These are phyloP conservation scores for Cytospora leucostoma DNA, from an alignment of 2,329 filamentous ascomycete genomes.

Conservation along the genomic window DNA sequence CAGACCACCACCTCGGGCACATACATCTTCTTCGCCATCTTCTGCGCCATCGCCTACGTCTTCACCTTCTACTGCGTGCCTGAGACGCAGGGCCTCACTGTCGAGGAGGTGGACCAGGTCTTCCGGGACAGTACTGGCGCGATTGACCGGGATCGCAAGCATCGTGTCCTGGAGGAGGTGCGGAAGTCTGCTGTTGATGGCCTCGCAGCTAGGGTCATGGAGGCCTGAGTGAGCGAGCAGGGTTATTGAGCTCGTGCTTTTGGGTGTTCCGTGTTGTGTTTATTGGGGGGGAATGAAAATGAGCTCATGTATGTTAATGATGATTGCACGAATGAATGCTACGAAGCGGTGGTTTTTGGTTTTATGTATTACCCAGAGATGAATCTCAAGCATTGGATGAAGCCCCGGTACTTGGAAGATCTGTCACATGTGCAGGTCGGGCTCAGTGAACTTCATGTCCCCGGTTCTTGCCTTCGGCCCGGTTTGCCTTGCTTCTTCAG, in stretches of 20 bases:
- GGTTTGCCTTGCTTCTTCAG: too few relatives aligned
- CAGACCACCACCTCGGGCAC: constrained; percentile 13
- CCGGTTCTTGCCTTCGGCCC: too few relatives aligned
- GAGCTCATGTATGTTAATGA: not conserved
- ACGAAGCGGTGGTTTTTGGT: not conserved
- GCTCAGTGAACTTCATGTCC: too few relatives aligned
- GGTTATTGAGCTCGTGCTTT: too few relatives aligned
- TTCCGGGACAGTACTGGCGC: constrained; percentile 38
- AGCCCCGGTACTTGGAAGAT: not conserved
- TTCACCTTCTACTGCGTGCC: constrained; percentile 22
- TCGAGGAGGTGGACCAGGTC: constrained; percentile 24
- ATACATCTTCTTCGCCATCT: constrained; percentile 21
- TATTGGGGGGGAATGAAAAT: too few relatives aligned
- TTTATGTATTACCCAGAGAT: not conserved
- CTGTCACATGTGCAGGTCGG: too few relatives aligned
- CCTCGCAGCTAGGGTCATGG: not conserved
- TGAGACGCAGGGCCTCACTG: constrained; percentile 16
- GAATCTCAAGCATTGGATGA: not conserved
- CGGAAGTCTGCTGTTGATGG: not conserved
- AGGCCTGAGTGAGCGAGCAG: not conserved
- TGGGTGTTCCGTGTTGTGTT: not conserved
- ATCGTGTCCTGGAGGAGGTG: constrained; percentile 13
- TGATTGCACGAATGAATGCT: not conserved
- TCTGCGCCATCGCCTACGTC: constrained; percentile 11
- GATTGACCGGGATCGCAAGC: constrained; percentile 27